phyloP scores from a whole-genome alignment of 2,329 filamentous ascomycete species.

The Trichoderma sp. region DNA sequence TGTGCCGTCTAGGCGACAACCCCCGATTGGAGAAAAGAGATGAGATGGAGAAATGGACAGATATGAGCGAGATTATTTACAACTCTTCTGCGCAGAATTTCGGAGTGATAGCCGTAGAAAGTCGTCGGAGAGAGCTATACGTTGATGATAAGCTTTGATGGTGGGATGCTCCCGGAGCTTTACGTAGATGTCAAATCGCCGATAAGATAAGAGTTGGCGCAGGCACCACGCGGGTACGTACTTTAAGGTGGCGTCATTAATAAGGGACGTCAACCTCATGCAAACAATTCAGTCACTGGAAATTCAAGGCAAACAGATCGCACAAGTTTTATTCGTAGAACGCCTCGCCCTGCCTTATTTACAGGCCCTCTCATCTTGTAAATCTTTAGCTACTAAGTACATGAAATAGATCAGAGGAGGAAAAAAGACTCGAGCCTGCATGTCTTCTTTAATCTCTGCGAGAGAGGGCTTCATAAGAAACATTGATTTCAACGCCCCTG shows the following conservation, averaged over 20 bases:
- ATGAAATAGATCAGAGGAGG: background rate
- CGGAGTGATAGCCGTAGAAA: background rate
- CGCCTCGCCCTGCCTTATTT: background rate
- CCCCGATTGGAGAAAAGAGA: background rate
- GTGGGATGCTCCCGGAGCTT: constrained; percentile 9
- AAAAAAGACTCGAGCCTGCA: constrained; percentile 17
- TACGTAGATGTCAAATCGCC: background rate
- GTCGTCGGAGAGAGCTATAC: background rate
- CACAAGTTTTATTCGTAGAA: background rate
- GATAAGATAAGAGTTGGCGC: constrained; percentile 28
- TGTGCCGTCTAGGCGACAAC: background rate
- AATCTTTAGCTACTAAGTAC: background rate
- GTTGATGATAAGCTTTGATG: background rate
- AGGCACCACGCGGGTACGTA: constrained; percentile 19
- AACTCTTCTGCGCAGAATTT: background rate
- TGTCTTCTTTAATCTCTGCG: constrained; percentile 4
- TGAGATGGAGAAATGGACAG: background rate
- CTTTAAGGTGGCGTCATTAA: background rate
- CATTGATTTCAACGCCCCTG: constrained; percentile 15
- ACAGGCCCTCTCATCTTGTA: background rate
- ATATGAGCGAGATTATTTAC: background rate
- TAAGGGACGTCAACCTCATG: background rate
- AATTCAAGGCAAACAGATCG: background rate
- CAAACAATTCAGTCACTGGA: background rate
- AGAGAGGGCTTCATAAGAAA: constrained; percentile 8